Conservation (phyloP, 1,284 basidiomycete species). For the Puccinia sorghi region DNA sequence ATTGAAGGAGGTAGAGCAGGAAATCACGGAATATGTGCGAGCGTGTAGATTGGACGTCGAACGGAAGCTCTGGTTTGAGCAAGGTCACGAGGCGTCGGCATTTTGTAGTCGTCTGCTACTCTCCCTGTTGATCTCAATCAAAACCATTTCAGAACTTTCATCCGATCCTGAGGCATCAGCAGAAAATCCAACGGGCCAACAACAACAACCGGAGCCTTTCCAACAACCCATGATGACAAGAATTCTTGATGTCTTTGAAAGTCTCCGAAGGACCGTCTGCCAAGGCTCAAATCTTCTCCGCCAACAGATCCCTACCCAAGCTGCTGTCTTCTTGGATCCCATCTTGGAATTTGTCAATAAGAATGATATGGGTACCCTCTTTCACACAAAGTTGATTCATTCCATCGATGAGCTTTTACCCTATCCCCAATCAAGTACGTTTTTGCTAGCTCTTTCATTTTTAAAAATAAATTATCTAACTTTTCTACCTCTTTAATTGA, state of each 20-base stretch:
- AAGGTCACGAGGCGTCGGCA: constrained; percentile 29
- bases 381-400: constrained; percentile 44
- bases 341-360: constrained; percentile 39
- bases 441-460: background rate
- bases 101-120: constrained; percentile 43
- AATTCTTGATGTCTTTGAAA: constrained; percentile 33
- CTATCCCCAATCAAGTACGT: constrained; percentile 37
- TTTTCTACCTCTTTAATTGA: background rate
- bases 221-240: background rate
- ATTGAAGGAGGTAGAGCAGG: background rate
- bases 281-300: constrained; percentile 19
- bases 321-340: constrained; percentile 43
- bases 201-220: background rate
- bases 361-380: constrained; percentile 37
- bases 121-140: constrained; percentile 42
- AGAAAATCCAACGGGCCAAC: background rate
- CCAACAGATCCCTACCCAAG: constrained; percentile 10
- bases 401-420: constrained; percentile 46
- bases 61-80: constrained; percentile 44
- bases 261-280: constrained; percentile 11
- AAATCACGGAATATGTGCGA: constrained; percentile 23
- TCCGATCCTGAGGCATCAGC: background rate
- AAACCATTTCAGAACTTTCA: constrained; percentile 23
- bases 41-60: constrained; percentile 35
- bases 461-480: background rate